Evolutionary conservation across 768 basidiomycete species (phyloP).

Genomic region (Leccinum rimulosum): DNA sequence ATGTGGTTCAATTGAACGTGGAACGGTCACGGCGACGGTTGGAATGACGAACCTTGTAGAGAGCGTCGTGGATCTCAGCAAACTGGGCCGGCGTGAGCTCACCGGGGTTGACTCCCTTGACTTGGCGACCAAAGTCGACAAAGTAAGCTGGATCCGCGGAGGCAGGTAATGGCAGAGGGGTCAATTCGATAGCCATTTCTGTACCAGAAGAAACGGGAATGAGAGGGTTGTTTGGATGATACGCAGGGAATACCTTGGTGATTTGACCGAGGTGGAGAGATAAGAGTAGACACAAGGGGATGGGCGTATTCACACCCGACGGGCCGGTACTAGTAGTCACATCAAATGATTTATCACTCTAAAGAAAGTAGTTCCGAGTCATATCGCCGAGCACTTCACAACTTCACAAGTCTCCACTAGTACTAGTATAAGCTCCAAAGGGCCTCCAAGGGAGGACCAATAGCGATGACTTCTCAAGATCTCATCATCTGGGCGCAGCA

Average conservation of each 20-base stretch:
- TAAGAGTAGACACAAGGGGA: not conserved
- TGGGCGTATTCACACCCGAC: not conserved
- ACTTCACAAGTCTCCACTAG: not conserved
- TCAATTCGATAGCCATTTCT: constrained; percentile 64
- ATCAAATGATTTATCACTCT: too few species aligned
- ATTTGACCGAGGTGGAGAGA: not conserved
- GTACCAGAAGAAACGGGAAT: not conserved
- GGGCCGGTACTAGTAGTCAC: too few species aligned
- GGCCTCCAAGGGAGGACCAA: constrained; percentile 3
- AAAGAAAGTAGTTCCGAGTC: not conserved
- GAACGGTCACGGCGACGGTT: not conserved
- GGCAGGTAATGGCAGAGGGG: constrained; percentile 68
- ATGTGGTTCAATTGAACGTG: not conserved
- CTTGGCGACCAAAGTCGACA: constrained; percentile 70
- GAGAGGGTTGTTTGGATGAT: not conserved
- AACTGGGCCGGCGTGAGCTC: constrained; percentile 59
- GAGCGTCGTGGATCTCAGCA: constrained; percentile 61
- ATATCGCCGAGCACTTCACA: not conserved
- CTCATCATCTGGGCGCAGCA: not conserved
- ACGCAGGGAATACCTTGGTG: not conserved
- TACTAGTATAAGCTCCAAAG: not conserved
- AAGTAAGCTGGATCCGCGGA: constrained; percentile 69
- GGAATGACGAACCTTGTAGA: constrained; percentile 63
- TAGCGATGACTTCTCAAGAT: constrained; percentile 1
- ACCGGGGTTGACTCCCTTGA: constrained; percentile 70